Evolutionary conservation across 306 rosid genomes (phyloP).

Genomic region (Echinosophora koreensis): DNA sequence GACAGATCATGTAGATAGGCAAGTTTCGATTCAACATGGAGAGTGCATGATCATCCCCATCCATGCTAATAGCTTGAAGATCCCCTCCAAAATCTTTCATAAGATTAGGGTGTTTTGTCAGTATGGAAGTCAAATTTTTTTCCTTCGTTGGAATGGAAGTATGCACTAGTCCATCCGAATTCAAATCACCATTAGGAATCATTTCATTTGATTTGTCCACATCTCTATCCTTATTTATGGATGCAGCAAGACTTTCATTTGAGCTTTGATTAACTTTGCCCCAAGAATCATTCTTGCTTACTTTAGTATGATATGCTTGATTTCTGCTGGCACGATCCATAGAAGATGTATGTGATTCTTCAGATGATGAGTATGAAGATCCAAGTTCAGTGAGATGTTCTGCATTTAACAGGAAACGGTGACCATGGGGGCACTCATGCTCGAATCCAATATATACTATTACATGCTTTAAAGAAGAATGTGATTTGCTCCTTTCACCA

Average conservation of each 20-base stretch:
- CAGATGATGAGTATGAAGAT: slow-evolving; percentile 58
- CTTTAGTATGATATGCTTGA: slow-evolving; percentile 56
- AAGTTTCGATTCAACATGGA: slow-evolving; percentile 77
- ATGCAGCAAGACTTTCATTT: slow-evolving; percentile 55
- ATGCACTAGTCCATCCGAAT: slow-evolving; percentile 49
- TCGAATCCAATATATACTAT: slow-evolving; percentile 83
- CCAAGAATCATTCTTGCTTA: slow-evolving; percentile 60
- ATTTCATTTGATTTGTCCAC: slow-evolving; percentile 60
- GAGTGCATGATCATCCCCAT: slow-evolving; percentile 70
- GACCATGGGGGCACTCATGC: slow-evolving; percentile 96
- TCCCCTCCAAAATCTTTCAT: slow-evolving; percentile 61
- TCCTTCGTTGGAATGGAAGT: slow-evolving; percentile 52
- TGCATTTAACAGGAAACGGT: slow-evolving; percentile 81
- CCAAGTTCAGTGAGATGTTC: slow-evolving; percentile 84
- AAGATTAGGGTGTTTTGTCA: slow-evolving; percentile 48
- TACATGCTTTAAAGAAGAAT: slow-evolving; percentile 58
- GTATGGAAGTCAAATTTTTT: slow-evolving; percentile 53
- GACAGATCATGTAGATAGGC: slow-evolving; percentile 90
- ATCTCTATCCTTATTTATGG: slow-evolving; percentile 62
- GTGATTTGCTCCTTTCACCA: slow-evolving; percentile 56
- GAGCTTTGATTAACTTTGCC: slow-evolving; percentile 64
- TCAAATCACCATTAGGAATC: slow-evolving; percentile 55
- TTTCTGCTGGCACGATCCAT: slow-evolving; percentile 52
- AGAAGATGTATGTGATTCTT: slow-evolving; percentile 64
- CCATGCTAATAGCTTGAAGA: slow-evolving; percentile 58